Percentiles rank a stretch among this genome's conserved stretches.
Evolutionary conservation across 768 basidiomycete species (phyloP).

Genomic region (Daedaleopsis nitida): DNA sequence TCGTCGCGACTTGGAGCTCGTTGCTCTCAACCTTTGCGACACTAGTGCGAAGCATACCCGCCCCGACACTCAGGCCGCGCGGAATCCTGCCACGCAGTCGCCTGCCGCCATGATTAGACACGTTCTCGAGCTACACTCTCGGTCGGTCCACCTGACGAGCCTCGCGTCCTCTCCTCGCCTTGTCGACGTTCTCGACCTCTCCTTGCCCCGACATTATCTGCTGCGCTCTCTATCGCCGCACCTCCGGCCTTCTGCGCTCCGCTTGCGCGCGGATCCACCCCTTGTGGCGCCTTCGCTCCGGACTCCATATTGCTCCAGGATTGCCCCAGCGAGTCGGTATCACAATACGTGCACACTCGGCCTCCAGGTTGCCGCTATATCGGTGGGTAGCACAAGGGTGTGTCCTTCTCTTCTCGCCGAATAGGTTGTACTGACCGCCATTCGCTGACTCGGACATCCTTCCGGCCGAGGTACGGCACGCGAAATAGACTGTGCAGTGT

Average conservation of each 20-base stretch:
- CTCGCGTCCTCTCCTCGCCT: background rate
- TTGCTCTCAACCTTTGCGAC: background rate
- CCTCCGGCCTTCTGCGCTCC: background rate
- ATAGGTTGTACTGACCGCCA: too few species aligned
- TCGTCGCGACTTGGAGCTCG: background rate
- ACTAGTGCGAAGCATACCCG: background rate
- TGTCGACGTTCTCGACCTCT: background rate
- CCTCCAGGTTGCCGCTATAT: too few species aligned
- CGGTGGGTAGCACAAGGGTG: too few species aligned
- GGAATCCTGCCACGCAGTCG: background rate
- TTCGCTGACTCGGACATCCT: too few species aligned
- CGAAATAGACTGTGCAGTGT: too few species aligned
- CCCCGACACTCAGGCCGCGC: background rate
- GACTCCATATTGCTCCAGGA: too few species aligned
- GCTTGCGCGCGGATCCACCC: background rate
- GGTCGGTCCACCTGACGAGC: background rate
- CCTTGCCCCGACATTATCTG: background rate
- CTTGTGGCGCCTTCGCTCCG: background rate
- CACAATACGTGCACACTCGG: too few species aligned
- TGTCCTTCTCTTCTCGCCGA: too few species aligned
- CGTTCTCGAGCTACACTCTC: background rate
- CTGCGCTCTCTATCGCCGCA: background rate
- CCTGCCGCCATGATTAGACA: background rate
- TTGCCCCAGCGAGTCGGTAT: too few species aligned
- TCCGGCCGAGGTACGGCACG: too few species aligned